Evolutionary conservation across 2,329 filamentous ascomycete genomes (phyloP).

Genomic region (Colletotrichum higginsianum): DNA sequence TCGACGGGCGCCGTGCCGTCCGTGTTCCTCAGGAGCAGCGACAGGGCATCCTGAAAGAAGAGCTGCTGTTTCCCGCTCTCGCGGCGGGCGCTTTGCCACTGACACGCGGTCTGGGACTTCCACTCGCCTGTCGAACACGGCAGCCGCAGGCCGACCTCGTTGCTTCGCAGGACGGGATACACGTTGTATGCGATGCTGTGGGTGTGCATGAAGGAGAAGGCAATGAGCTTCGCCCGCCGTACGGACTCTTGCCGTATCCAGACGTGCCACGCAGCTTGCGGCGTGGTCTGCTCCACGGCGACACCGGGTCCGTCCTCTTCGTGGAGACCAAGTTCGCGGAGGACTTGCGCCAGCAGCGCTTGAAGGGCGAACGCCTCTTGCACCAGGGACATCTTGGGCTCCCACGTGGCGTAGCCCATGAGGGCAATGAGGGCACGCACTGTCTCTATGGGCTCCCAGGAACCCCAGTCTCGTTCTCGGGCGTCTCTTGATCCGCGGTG

Average conservation of each 20-base stretch:
- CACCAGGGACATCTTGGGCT: conserved; percentile 50
- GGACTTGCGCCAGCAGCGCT: conserved; percentile 51
- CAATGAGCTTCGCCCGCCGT: conserved; percentile 54
- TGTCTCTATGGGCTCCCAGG: conserved; percentile 52
- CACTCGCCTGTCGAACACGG: conserved; percentile 56
- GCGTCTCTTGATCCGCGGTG: conserved; percentile 13
- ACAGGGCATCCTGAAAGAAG: conserved; percentile 55
- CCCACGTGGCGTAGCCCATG: conserved; percentile 58
- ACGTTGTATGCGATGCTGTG: conserved; percentile 57
- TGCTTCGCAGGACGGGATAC: conserved; percentile 54
- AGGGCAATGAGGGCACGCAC: conserved; percentile 53
- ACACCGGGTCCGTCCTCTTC: conserved; percentile 46
- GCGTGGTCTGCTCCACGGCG: conserved; percentile 17
- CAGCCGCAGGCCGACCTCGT: conserved; percentile 53
- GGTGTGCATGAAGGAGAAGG: conserved; percentile 56
- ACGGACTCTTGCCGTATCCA: conserved; percentile 53
- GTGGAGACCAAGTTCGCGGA: conserved; percentile 52
- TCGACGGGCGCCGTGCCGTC: conserved; percentile 49
- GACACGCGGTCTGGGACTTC: conserved; percentile 50
- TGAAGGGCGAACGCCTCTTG: conserved; percentile 55
- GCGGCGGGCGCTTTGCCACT: conserved; percentile 49
- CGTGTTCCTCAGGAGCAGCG: conserved; percentile 49
- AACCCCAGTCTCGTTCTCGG: conserved; percentile 37
- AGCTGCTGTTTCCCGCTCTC: conserved; percentile 52
- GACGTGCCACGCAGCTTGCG: conserved; percentile 47